phyloP scores from a whole-genome alignment of 148 eudicot species.

The Heliosperma pusillum region DNA sequence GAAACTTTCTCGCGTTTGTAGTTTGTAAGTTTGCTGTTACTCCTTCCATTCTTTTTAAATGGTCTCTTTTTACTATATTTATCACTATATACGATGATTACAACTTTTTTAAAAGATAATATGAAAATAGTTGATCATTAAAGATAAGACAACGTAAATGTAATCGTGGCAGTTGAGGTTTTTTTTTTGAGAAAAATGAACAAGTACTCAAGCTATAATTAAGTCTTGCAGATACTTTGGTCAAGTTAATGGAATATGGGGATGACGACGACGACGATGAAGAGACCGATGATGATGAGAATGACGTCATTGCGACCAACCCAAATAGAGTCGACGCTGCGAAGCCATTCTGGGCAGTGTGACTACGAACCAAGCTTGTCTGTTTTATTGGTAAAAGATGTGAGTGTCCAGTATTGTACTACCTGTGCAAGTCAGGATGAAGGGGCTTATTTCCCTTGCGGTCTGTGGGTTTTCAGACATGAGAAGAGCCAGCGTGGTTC shows the following conservation, averaged over 20 bases:
- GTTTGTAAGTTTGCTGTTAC: too few species aligned
- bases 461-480: not conserved
- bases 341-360: slow-evolving; percentile 80
- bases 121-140: too few species aligned
- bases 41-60: not conserved
- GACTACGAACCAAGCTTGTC: too few species aligned
- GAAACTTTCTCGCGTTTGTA: too few species aligned
- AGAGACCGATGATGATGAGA: slow-evolving; percentile 34
- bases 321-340: slow-evolving; percentile 29
- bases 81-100: too few species aligned
- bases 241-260: slow-evolving; percentile 86
- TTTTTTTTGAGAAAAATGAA: not conserved
- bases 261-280: slow-evolving; percentile 53
- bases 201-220: not conserved
- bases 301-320: slow-evolving; percentile 23
- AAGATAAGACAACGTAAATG: too few species aligned
- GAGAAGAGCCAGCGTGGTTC: not conserved
- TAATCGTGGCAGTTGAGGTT: not conserved
- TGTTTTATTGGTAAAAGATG: not conserved
- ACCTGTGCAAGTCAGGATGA: not conserved
- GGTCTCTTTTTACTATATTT: not conserved
- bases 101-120: too few species aligned
- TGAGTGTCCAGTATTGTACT: not conserved
- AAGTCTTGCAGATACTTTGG: slow-evolving; percentile 61
- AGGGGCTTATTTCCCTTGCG: not conserved